Evolutionary conservation across 2,329 filamentous ascomycete genomes (phyloP), one percentile per base, ranked within the genome.

Genomic region (Leptographium radiaticola): DNA sequence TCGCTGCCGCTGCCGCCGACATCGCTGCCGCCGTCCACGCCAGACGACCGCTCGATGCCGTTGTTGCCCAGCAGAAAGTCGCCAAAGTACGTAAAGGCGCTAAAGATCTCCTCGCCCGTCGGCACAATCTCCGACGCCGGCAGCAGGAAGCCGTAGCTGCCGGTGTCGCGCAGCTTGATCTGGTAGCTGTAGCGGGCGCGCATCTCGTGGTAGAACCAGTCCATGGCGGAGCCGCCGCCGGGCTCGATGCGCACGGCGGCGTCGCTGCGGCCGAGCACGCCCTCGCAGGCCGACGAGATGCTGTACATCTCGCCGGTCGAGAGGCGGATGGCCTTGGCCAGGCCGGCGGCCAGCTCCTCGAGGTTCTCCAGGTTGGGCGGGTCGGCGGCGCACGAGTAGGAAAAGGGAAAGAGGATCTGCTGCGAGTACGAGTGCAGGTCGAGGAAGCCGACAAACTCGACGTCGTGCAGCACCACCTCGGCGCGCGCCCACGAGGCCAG

Each of bases 401-500:
- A 84, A 66, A 90, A 97, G 0, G 93, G 93, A 65, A 93, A 96
- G 10, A 97, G 75, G 25, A 98, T 84, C 68, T 96, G 87, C 69
- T 98, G 90, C 0, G 89, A 94, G 67, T 97, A 98, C 2, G 88
- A 91, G 68, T 98, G 93, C 31, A 97, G 75, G 66, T 98, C 93
- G 46, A 97, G 66, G 59, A 94, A 84, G 4, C 85, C 89, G n/a
- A 90, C 79, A 60, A 97, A 89, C 16, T 84, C 75, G 51, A 84
- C 81, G 54, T 85, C 83, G 64, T 84, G 80, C 59, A 81, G 74
- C 9, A 77, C 72, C 0, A 84, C 89, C 66, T 95, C 78, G 63
- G 89, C 91, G 62, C 75, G 80, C 1, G 88, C 87, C 91, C 91
- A 98, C 48, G 84, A 75, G 5, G 88, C 84, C 50, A 97, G 75